These are phyloP conservation scores for Linnemannia schmuckeri DNA, from an alignment of 192 early-diverging fungal genomes.

Conservation along the genomic window DNA sequence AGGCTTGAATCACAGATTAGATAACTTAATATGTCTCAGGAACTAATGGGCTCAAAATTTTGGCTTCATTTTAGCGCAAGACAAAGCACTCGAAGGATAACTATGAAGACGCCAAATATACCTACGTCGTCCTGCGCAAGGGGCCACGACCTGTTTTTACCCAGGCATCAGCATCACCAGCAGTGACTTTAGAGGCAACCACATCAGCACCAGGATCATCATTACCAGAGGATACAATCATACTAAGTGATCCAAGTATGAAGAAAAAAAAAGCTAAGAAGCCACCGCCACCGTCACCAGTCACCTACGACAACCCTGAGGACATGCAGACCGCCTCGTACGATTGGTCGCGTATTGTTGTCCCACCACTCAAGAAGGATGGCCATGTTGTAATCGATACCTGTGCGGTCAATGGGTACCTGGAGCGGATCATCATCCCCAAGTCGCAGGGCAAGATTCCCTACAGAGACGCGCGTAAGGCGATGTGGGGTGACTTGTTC, in stretches of 20 bases:
- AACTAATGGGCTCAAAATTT: not conserved
- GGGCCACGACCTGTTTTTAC: constrained; percentile 63
- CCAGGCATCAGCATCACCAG: not conserved
- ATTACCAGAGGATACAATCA: not conserved
- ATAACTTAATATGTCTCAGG: not conserved
- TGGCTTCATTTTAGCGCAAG: constrained; percentile 61
- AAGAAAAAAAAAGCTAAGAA: constrained; percentile 46
- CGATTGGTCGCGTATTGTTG: constrained; percentile 77
- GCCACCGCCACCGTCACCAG: constrained; percentile 38
- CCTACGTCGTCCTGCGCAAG: constrained; percentile 82
- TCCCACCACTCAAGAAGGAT: constrained; percentile 83
- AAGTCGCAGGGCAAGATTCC: constrained; percentile 77
- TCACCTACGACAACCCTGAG: constrained; percentile 32
- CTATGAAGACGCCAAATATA: constrained; percentile 81
- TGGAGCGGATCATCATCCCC: constrained; percentile 79
- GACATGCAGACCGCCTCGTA: constrained; percentile 60
- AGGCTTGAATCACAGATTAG: not conserved
- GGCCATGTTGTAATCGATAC: constrained; percentile 82
- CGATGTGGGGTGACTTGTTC: constrained; percentile 87
- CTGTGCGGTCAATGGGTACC: constrained; percentile 58
- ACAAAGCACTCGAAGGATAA: constrained; percentile 75
- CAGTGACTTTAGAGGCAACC: not conserved
- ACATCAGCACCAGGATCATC: not conserved
- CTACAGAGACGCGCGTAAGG: constrained; percentile 82
- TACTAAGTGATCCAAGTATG: not conserved